Evolutionary conservation across 257 asterid genomes (phyloP), one percentile per base, ranked within the genome.

Genomic region (Leptodermis oblonga): DNA sequence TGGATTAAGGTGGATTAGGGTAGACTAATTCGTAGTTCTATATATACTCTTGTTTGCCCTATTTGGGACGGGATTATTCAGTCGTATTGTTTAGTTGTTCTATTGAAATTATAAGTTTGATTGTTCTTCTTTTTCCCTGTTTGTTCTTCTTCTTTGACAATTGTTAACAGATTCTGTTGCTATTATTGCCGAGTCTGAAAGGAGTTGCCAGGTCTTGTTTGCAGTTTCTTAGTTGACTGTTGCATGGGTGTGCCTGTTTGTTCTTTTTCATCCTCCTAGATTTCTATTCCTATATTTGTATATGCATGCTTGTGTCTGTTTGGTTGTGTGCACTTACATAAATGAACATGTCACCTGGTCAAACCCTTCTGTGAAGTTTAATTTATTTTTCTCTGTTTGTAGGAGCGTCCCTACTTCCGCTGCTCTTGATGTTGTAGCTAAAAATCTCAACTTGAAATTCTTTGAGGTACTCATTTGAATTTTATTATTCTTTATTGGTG

Each of bases 401-500:
- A 93, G 99, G 96, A 93, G 99, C 82, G 90, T 93, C 97, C 97
- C 99, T 72, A 93, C 99, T 23, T 93, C 99, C 75, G 95, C 99
- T 72, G 99, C 99, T 75, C 99, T 93, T 74, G 97, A 93, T 78
- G 95, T 93, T 73, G 99, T 93, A 28, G 99, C 99, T 48, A 85
- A 83, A 72, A 77, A 85, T 82, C 86, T 93, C 76, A 85, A 87
- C 51, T 85, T 93, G 85, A 93, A 93, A 74, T 93, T 90, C 78
- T 93, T 93, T 74, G 97, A 90, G 99, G 99, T 93, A 78, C 76
- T 51, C 41, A 15, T 45, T 30, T 30, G 17, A 18, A 3, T 17
- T 3, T 9, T 1, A 11, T 9, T 52, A 5, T 67, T 41, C 67
- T 42, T 54, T 68, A 37, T 78, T 22, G 61, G 60, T 68, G 34